Conservation (phyloP, 2,329 filamentous ascomycete genomes). For the Fusarium metavorans region DNA sequence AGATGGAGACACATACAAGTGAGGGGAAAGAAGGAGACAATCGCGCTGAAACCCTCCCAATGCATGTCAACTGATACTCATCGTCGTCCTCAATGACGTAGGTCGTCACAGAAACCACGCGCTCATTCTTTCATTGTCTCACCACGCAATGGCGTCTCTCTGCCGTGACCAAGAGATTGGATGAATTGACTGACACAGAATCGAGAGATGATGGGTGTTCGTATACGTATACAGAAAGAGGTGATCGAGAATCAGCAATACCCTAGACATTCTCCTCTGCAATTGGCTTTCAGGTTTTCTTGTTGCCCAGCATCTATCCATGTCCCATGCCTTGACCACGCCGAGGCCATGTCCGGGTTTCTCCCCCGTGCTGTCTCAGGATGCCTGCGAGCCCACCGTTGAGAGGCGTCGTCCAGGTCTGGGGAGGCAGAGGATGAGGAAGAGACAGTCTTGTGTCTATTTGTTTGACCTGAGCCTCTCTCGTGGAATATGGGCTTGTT, state of each 20-base stretch:
- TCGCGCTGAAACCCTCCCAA: constrained; percentile 7
- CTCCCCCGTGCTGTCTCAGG: constrained; percentile 29
- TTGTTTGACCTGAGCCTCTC: constrained; percentile 1
- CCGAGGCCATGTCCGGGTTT: constrained; percentile 14
- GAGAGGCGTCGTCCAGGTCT: background rate
- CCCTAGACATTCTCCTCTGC: constrained; percentile 14
- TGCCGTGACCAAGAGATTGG: constrained; percentile 7
- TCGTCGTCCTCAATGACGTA: constrained; percentile 42
- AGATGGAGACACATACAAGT: background rate
- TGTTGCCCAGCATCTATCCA: constrained; percentile 10
- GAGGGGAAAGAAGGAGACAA: background rate
- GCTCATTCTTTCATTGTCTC: constrained; percentile 43
- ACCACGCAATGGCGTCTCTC: constrained; percentile 25
- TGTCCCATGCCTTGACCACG: constrained; percentile 9
- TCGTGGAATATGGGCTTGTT: background rate
- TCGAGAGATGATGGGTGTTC: background rate
- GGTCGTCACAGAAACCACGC: constrained; percentile 44
- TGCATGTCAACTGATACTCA: constrained; percentile 28
- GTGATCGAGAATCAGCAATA: background rate
- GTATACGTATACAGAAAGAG: background rate
- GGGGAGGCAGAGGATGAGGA: background rate
- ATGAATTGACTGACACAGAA: constrained; percentile 2
- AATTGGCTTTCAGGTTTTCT: constrained; percentile 11
- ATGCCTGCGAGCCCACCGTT: constrained; percentile 15
- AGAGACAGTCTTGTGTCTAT: background rate